A percentile compares a stretch with the other conserved stretches of the same genome.
Evolutionary conservation across 2,329 filamentous ascomycete species (phyloP).

Genomic region (Geosmithia putterillii): DNA sequence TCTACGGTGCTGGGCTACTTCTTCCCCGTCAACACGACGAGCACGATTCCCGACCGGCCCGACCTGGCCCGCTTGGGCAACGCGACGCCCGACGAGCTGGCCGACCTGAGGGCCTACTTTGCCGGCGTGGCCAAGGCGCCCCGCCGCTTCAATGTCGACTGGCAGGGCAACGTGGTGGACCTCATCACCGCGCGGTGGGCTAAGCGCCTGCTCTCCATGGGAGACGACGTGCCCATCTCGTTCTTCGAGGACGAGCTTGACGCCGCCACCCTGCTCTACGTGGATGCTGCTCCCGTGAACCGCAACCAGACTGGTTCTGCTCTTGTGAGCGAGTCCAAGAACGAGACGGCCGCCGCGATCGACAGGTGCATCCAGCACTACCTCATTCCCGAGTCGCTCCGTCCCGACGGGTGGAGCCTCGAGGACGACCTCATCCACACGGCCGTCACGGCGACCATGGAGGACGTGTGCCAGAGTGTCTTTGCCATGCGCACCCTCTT

Average conservation of each 20-base stretch:
- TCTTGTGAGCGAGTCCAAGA: slow-evolving; percentile 13
- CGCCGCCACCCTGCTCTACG: slow-evolving; percentile 25
- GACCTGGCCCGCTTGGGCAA: slow-evolving; percentile 19
- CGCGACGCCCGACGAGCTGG: slow-evolving; percentile 16
- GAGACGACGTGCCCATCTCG: slow-evolving; percentile 11
- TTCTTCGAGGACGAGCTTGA: slow-evolving; percentile 23
- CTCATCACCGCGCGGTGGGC: slow-evolving; percentile 52
- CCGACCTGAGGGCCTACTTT: slow-evolving; percentile 28
- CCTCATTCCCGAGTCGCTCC: slow-evolving; percentile 16
- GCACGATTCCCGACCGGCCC: slow-evolving; percentile 17
- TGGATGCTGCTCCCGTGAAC: slow-evolving; percentile 22
- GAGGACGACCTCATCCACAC: slow-evolving; percentile 32
- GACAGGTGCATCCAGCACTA: slow-evolving; percentile 33
- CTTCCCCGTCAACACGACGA: slow-evolving; percentile 36
- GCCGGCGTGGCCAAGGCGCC: slow-evolving; percentile 23
- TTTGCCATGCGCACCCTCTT: slow-evolving; percentile 6
- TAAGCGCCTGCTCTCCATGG: slow-evolving; percentile 34
- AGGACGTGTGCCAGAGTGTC: slow-evolving; percentile 22
- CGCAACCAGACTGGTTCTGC: slow-evolving; percentile 11
- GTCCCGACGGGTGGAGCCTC: slow-evolving; percentile 15
- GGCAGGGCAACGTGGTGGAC: slow-evolving; percentile 54
- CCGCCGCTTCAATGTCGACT: slow-evolving; percentile 31
- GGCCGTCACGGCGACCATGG: slow-evolving; percentile 25
- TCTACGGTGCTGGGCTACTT: slow-evolving; percentile 38
- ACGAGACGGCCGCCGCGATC: slow-evolving; percentile 23